Conservation (phyloP, 306 rosid species). For the Medicago ruthenica region DNA sequence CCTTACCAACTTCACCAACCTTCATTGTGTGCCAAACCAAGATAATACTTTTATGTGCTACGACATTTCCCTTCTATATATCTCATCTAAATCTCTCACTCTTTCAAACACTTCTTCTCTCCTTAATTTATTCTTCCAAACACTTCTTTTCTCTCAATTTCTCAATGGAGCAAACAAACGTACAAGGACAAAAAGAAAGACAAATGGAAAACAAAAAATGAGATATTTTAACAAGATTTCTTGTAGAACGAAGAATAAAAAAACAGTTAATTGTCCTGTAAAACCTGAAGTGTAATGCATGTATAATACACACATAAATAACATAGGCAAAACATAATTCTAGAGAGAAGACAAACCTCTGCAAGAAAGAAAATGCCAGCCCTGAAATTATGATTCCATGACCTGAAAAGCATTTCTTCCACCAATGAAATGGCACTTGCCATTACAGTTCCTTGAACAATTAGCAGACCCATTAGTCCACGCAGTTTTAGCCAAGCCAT, state of each 20-base stretch:
- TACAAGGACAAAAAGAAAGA: background rate
- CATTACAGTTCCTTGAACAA: slow-evolving; percentile 68
- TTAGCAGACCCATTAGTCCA: slow-evolving; percentile 53
- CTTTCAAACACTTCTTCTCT: background rate
- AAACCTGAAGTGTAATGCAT: slow-evolving; percentile 34
- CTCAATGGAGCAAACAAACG: background rate
- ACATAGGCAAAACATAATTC: slow-evolving; percentile 10
- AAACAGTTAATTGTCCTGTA: background rate
- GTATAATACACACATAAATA: slow-evolving; percentile 8
- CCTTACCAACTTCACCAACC: background rate
- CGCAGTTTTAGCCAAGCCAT: slow-evolving; percentile 58
- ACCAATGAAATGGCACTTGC: slow-evolving; percentile 75
- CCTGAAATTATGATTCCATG: slow-evolving; percentile 89
- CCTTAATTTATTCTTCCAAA: slow-evolving; percentile 7
- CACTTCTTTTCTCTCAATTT: background rate
- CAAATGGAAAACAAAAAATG: background rate
- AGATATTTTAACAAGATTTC: slow-evolving; percentile 7
- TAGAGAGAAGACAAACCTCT: slow-evolving; percentile 63
- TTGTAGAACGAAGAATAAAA: background rate
- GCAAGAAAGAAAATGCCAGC: slow-evolving; percentile 72
- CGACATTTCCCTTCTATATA: background rate
- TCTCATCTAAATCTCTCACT: background rate
- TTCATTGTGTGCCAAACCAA: background rate
- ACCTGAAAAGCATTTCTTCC: slow-evolving; percentile 92
- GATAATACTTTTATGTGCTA: background rate